Percentiles rank a stretch among this genome's conserved stretches.
These are phyloP conservation scores for Lachnellula subtilissima DNA, from an alignment of 2,329 filamentous ascomycete species.

Conservation along the genomic window DNA sequence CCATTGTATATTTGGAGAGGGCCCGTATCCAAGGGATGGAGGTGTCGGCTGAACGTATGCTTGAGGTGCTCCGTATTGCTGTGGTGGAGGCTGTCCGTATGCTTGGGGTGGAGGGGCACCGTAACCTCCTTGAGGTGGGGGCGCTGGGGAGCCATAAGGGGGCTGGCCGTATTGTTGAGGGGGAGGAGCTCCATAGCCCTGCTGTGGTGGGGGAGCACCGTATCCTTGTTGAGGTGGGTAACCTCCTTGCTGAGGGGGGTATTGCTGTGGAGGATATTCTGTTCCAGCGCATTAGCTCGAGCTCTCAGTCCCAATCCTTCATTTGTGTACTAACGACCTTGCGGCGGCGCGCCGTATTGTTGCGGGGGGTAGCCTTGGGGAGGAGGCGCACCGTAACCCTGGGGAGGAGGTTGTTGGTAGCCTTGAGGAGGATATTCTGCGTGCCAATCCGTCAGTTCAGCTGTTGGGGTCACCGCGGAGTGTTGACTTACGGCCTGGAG, in stretches of 20 bases:
- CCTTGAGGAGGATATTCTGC: conserved; percentile 8
- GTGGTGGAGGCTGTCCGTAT: conserved; percentile 22
- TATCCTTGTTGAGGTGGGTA: conserved; percentile 12
- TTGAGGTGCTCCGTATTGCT: conserved; percentile 32
- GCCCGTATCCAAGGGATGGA: conserved; percentile 70
- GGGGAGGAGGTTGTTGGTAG: conserved; percentile 12
- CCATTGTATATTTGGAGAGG: conserved; percentile 63
- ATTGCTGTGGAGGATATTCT: conserved; percentile 7
- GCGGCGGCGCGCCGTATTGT: conserved; percentile 16
- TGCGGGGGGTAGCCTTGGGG: conserved; percentile 15
- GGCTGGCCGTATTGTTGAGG: conserved; percentile 5
- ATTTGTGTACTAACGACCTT: conserved; percentile 10
- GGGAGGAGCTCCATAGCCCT: conserved; percentile 6
- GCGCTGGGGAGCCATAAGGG: conserved; percentile 1
- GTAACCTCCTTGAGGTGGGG: conserved; percentile 10
- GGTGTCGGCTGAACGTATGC: conserved; percentile 49
- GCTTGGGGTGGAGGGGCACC: conserved; percentile 27
- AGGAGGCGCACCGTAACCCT: conserved; percentile 11
- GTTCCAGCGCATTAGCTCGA: not conserved
- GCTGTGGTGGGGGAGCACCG: conserved; percentile 6
- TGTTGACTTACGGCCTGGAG: conserved; percentile 13
- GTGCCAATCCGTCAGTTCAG: not conserved
- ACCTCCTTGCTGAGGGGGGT: conserved; percentile 8
- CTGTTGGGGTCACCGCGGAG: not conserved
- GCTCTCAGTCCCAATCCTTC: not conserved